A percentile compares a stretch with the other conserved stretches of the same genome.
These are phyloP conservation scores for Colletotrichum viniferum DNA, from an alignment of 2,329 filamentous ascomycete genomes.

Conservation along the genomic window DNA sequence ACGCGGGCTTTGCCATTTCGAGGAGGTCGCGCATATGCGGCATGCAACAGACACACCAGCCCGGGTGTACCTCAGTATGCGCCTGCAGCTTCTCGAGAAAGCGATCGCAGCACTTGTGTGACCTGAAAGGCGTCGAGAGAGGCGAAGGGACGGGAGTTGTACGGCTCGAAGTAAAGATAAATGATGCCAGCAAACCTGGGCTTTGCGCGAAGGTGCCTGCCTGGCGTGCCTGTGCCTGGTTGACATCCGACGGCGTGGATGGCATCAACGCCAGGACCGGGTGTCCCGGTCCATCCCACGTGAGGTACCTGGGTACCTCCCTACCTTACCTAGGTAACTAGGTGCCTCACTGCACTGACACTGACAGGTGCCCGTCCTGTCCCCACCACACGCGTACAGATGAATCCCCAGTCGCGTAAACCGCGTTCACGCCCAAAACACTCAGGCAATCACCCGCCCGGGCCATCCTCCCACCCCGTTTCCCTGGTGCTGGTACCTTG, in stretches of 20 bases:
- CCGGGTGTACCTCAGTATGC: neutral
- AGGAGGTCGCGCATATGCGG: constrained; percentile 10
- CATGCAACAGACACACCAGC: neutral
- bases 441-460: neutral
- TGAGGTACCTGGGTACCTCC: neutral
- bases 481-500: neutral
- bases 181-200: neutral
- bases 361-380: neutral
- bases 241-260: neutral
- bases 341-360: neutral
- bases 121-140: neutral
- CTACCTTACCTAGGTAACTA: neutral
- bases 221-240: neutral
- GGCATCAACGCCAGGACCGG: neutral
- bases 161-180: neutral
- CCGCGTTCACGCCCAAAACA: neutral
- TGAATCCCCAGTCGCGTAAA: neutral
- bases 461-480: neutral
- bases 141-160: neutral
- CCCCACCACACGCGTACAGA: neutral
- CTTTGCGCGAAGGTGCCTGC: neutral
- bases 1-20: neutral
- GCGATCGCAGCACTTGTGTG: neutral
- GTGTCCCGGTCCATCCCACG: neutral
- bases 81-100: neutral